phyloP scores from a whole-genome alignment of 495 filamentous ascomycete genomes.

The Pyrenula aspistea region DNA sequence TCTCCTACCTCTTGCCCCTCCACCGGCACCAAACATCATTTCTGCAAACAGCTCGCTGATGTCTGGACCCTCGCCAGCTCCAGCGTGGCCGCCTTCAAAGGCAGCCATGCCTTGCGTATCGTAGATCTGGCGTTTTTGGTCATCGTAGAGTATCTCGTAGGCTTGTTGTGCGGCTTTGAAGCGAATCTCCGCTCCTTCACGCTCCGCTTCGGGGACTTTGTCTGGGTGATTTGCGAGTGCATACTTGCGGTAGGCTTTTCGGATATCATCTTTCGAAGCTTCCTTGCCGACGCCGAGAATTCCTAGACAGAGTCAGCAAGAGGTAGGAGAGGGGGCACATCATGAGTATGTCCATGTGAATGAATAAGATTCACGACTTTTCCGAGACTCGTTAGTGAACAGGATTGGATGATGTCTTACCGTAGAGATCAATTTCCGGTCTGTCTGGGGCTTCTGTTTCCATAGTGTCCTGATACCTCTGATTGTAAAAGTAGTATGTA shows the following conservation, averaged over 20 bases:
- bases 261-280: conserved; percentile 75
- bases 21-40: conserved; percentile 55
- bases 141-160: conserved; percentile 95
- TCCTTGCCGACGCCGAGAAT: conserved; percentile 60
- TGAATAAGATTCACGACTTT: too few species aligned
- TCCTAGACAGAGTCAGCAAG: conserved; percentile 31
- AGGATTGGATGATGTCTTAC: conserved; percentile 17
- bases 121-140: conserved; percentile 82
- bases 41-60: conserved; percentile 83
- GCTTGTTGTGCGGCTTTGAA: conserved; percentile 90
- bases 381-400: too few species aligned
- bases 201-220: conserved; percentile 82
- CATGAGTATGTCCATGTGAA: too few species aligned
- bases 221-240: conserved; percentile 86
- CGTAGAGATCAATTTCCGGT: conserved; percentile 33
- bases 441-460: background rate
- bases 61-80: conserved; percentile 43
- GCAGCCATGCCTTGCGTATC: conserved; percentile 90
- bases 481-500: background rate
- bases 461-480: background rate
- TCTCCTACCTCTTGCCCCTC: conserved; percentile 43
- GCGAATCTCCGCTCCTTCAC: conserved; percentile 69
- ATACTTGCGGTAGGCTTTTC: conserved; percentile 96
- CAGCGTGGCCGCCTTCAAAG: conserved; percentile 66
- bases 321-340: too few species aligned